Evolutionary conservation across 371 early-diverging fungal genomes (phyloP).

Genomic region (Lichtheimia hyalospora): DNA sequence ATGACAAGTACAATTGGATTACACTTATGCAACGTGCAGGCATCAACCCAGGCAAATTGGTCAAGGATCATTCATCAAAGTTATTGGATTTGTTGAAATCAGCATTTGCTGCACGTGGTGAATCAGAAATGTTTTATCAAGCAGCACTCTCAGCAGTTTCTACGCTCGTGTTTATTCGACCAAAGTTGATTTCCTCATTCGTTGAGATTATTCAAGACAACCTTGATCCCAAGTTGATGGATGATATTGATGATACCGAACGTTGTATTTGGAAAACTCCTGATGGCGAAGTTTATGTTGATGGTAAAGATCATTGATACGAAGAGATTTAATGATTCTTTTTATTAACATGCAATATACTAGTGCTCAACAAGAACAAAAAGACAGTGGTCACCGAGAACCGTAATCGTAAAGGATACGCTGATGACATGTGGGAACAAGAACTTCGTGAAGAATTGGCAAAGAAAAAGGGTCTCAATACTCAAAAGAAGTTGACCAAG

Average conservation of each 20-base stretch:
- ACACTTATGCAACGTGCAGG: conserved; percentile 74
- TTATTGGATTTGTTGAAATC: conserved; percentile 47
- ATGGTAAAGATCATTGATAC: conserved; percentile 36
- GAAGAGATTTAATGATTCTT: background rate
- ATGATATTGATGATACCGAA: conserved; percentile 54
- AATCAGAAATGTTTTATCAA: conserved; percentile 49
- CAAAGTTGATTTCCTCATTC: conserved; percentile 48
- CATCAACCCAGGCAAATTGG: conserved; percentile 72
- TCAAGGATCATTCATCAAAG: conserved; percentile 38
- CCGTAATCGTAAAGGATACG: conserved; percentile 55
- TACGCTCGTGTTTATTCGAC: conserved; percentile 58
- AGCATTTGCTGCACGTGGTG: conserved; percentile 19
- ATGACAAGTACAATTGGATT: conserved; percentile 83
- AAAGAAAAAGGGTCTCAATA: conserved; percentile 58
- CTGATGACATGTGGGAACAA: conserved; percentile 83
- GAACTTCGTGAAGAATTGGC: conserved; percentile 80
- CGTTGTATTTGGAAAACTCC: conserved; percentile 69
- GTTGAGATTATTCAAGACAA: conserved; percentile 45
- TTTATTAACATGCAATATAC: background rate
- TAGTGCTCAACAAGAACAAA: conserved; percentile 32
- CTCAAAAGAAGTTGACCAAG: conserved; percentile 65
- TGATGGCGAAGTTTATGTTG: conserved; percentile 66
- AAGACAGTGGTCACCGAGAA: conserved; percentile 51
- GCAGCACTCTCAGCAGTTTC: conserved; percentile 60
- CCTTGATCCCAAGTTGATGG: conserved; percentile 45